Evolutionary conservation across 73 alveolate species (phyloP).

Genomic region (Tetrahymena borealis): DNA sequence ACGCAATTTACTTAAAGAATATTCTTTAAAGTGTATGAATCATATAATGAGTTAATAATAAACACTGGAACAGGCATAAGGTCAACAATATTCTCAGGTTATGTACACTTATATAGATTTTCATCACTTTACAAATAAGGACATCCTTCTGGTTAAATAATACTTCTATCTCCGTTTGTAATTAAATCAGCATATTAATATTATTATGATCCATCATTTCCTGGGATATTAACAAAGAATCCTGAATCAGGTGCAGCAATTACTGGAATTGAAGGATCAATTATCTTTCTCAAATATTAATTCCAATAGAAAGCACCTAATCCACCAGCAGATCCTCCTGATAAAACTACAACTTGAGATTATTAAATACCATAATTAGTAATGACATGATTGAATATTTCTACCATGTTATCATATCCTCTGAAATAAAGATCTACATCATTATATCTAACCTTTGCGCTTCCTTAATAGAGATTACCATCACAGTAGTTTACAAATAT

Average conservation of each 20-base stretch:
- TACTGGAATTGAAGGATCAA: not conserved
- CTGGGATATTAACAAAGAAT: not conserved
- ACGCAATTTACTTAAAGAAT: not conserved
- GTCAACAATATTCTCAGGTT: not conserved
- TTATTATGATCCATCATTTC: not conserved
- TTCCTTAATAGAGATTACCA: not conserved
- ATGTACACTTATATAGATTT: not conserved
- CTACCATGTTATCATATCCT: not conserved
- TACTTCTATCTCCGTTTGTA: not conserved
- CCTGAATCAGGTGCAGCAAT: not conserved
- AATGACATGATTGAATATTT: not conserved
- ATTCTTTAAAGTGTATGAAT: not conserved
- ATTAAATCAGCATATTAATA: not conserved
- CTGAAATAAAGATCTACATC: not conserved
- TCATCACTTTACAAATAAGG: not conserved
- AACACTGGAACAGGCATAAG: not conserved
- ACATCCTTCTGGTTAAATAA: not conserved
- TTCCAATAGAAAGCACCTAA: slow-evolving; percentile 1
- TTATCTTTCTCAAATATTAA: not conserved
- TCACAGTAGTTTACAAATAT: not conserved
- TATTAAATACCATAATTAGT: not conserved
- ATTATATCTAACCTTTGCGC: not conserved
- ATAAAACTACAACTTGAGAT: not conserved
- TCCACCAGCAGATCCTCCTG: not conserved
- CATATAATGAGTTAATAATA: not conserved